phyloP scores from a whole-genome alignment of 2,329 filamentous ascomycete genomes.

The Raffaelea deltoideospora region DNA sequence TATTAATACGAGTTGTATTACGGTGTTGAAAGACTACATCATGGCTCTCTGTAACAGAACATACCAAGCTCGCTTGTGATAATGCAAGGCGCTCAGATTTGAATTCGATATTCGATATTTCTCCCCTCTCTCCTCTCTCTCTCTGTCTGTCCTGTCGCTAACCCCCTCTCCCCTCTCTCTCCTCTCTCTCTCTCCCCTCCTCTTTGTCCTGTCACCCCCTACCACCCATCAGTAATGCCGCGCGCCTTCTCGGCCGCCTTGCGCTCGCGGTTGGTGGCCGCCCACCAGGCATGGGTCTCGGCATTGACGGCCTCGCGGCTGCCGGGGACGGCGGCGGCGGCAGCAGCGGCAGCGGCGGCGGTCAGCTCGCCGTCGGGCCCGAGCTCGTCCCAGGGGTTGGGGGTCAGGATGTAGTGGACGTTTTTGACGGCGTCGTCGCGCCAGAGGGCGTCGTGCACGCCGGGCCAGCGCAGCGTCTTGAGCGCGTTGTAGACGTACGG shows the following conservation, averaged over 20 bases:
- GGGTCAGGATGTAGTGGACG: slow-evolving; percentile 41
- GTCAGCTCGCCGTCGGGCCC: slow-evolving; percentile 26
- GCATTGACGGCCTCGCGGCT: slow-evolving; percentile 14
- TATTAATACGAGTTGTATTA: no score
- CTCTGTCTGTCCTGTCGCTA: neutral
- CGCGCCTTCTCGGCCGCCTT: slow-evolving; percentile 7
- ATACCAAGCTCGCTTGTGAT: no score
- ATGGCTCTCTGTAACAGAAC: no score
- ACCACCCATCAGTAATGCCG: slow-evolving; percentile 9
- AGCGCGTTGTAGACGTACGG: slow-evolving; percentile 49
- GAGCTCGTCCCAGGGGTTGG: slow-evolving; percentile 46
- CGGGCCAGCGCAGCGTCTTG: slow-evolving; percentile 36
- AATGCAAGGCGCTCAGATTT: no score
- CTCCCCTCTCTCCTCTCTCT: neutral
- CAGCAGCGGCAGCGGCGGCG: no score
- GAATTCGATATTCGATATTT: no score
- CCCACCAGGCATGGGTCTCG: slow-evolving; percentile 42
- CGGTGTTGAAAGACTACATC: no score
- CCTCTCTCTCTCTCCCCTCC: neutral
- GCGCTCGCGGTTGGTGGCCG: slow-evolving; percentile 26
- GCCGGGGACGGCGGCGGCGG: no score
- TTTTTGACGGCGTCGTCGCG: slow-evolving; percentile 42
- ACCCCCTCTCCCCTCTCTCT: neutral
- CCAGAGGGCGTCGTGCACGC: slow-evolving; percentile 42
- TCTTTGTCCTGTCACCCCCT: neutral